phyloP scores from a whole-genome alignment of 2,329 filamentous ascomycete genomes.

The Aspergillus nomiae region DNA sequence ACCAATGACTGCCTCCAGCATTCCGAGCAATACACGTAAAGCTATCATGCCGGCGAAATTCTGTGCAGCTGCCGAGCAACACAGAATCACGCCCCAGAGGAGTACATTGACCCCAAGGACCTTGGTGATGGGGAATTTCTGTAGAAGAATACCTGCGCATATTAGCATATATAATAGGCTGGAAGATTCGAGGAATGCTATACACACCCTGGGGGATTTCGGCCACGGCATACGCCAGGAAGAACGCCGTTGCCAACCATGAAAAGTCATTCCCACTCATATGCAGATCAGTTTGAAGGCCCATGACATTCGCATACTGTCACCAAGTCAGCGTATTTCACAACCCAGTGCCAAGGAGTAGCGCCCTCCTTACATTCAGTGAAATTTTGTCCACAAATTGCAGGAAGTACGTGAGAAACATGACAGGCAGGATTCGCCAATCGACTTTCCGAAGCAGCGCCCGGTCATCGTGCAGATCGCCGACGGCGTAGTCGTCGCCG shows the following conservation, averaged over 20 bases:
- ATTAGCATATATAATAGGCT: neutral
- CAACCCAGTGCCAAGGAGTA: neutral
- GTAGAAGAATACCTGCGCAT: slow-evolving; percentile 57
- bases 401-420: slow-evolving; percentile 64
- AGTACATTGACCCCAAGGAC: slow-evolving; percentile 62
- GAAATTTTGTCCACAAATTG: slow-evolving; percentile 67
- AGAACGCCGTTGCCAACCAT: slow-evolving; percentile 64
- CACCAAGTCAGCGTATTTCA: neutral
- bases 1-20: slow-evolving; percentile 47
- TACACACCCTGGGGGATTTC: slow-evolving; percentile 61
- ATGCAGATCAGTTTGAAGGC: slow-evolving; percentile 56
- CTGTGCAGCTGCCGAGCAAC: slow-evolving; percentile 49
- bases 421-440: slow-evolving; percentile 61
- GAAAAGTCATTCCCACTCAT: slow-evolving; percentile 64
- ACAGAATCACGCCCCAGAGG: slow-evolving; percentile 56
- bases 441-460: slow-evolving; percentile 59
- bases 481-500: slow-evolving; percentile 26
- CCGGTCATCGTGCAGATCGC: slow-evolving; percentile 42
- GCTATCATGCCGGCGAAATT: slow-evolving; percentile 56
- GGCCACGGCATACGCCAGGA: slow-evolving; percentile 61
- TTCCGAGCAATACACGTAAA: slow-evolving; percentile 60
- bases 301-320: slow-evolving; percentile 69
- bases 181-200: neutral
- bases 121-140: slow-evolving; percentile 62
- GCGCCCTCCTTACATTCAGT: slow-evolving; percentile 52